Evolutionary conservation across 2,329 filamentous ascomycete species (phyloP), one percentile per base, ranked within the genome.

Genomic region (Colletotrichum salicis): DNA sequence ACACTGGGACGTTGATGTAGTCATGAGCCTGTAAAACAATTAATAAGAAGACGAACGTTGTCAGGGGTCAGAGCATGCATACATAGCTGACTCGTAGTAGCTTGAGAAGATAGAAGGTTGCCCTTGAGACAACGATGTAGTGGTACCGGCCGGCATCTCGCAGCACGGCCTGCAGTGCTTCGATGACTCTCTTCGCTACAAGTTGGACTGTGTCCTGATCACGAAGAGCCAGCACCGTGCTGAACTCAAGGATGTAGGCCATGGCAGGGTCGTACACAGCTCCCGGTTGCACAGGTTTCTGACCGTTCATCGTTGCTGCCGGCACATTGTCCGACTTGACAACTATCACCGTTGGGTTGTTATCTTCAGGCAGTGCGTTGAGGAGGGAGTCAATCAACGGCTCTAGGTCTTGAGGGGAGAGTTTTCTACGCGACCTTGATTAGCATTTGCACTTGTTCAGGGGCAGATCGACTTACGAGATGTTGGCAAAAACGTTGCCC

Each of bases 171-270:
- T 97, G 93, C n/a, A 98, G 84, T 7, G 92, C 90, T 75, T 94
- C 92, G 24, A 94, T 92, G 11, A 98, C 91, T 69, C 90, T 88
- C 78, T 95, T 95, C 5, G 95, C 95, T 52, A 97, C 87, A 7
- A 86, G 83, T 72, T 90, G 87, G 35, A 96, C 87, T 0, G 94
- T 94, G 73, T 93, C 88, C 19, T 91, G 85, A 77, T 97, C 93
- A 67, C 93, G 89, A 11, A 97, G 86, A 8, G 93, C 92, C 41
- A 98, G 85, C 1, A 95, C 88, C 0, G 96, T 98, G 48, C 93
- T 93, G 71, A 98, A 88, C 78, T 99, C 96, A 12, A 99, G 86
- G n/a, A 97, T 89, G 78, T 97, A 99, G 0, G 97, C 92, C 63
- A 96, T 87, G 1, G 92, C 91, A 1, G 96, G 95, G 76, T 98